Conservation (phyloP, 176 grass and related monocot species). For the Hsuehochloa calcarea region DNA sequence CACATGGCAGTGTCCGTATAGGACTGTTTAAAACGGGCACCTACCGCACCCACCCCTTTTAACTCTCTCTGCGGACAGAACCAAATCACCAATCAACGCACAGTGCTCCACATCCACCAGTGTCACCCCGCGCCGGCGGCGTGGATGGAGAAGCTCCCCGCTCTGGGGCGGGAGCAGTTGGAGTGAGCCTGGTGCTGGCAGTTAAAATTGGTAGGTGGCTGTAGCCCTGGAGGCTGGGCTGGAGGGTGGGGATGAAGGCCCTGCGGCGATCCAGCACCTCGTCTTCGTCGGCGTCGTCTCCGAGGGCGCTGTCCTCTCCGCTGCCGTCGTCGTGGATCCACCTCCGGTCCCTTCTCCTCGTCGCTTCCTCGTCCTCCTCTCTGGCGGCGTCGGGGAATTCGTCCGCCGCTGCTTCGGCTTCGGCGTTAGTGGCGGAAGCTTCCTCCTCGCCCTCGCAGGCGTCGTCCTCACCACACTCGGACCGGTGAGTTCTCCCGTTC, state of each 20-base stretch:
- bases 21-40: slow-evolving; percentile 19
- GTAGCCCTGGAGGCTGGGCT: not conserved
- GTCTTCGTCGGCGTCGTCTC: slow-evolving; percentile 42
- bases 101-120: slow-evolving; percentile 17
- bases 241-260: slow-evolving; percentile 54
- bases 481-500: slow-evolving; percentile 42
- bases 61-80: slow-evolving; percentile 16
- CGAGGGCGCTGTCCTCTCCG: slow-evolving; percentile 44
- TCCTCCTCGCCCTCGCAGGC: slow-evolving; percentile 39
- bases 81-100: slow-evolving; percentile 1
- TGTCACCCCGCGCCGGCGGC: not conserved
- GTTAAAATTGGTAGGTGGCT: not conserved
- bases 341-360: slow-evolving; percentile 62
- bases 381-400: slow-evolving; percentile 23
- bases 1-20: not conserved
- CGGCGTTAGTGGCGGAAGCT: slow-evolving; percentile 32
- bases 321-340: slow-evolving; percentile 69
- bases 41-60: slow-evolving; percentile 10
- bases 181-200: slow-evolving; percentile 18
- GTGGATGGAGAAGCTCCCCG: slow-evolving; percentile 28
- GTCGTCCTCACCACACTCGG: slow-evolving; percentile 47
- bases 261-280: slow-evolving; percentile 71
- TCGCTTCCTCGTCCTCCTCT: slow-evolving; percentile 45
- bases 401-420: slow-evolving; percentile 19
- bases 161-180: slow-evolving; percentile 20